phyloP scores from a whole-genome alignment of 768 basidiomycete genomes.

The Saitozyma podzolica region DNA sequence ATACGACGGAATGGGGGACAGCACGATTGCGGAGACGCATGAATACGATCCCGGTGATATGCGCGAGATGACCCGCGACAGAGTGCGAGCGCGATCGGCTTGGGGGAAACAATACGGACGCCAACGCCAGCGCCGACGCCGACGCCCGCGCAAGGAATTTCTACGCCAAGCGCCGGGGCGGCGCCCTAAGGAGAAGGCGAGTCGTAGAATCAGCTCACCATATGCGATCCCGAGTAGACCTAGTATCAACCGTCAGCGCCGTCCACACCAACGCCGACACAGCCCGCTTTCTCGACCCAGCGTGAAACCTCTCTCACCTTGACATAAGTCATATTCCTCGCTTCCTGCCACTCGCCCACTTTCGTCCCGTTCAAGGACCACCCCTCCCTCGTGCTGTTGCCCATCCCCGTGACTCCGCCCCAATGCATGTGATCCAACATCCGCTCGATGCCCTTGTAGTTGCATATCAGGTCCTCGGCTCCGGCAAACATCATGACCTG shows the following conservation, averaged over 20 bases:
- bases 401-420: constrained; percentile 80
- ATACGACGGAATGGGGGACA: no score
- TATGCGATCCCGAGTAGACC: no score
- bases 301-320: constrained; percentile 65
- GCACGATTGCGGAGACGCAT: no score
- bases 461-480: constrained; percentile 95
- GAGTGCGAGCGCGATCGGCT: not conserved
- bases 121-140: no score
- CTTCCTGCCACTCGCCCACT: constrained; percentile 87
- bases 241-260: no score
- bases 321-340: constrained; percentile 87
- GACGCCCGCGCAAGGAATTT: no score
- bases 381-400: constrained; percentile 61
- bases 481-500: constrained; percentile 90
- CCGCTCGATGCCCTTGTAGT: constrained; percentile 84
- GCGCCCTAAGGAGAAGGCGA: no score
- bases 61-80: no score
- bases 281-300: no score
- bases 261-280: not conserved
- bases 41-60: no score
- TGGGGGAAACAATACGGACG: not conserved
- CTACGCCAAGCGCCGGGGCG: no score
- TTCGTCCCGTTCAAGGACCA: constrained; percentile 66
- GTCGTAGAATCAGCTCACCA: no score
- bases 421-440: constrained; percentile 81